Base-by-base conservation (phyloP, 2,329 filamentous ascomycete species). In the Aspergillus eucalypticola region DNA sequence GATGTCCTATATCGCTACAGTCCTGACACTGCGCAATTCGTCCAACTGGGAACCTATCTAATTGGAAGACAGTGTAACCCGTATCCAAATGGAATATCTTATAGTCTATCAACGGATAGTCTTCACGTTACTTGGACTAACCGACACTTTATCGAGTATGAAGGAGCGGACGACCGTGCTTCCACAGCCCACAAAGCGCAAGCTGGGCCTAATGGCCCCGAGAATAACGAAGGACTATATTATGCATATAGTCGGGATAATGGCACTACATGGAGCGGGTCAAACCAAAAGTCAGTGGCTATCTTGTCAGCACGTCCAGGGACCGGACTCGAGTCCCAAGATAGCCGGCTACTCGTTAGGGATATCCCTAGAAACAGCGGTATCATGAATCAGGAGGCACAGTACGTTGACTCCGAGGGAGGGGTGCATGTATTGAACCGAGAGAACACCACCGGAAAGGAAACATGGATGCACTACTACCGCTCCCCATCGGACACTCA, bases 311-410 rank as follows among this genome's bases (percentile, higher is more conserved):
- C 46, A 19, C 23, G 15, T 17, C 23, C 15, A n/a, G 51, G 17
- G 5, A 27, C 7, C 8, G 35, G 39, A 17, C 25, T 55, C 2
- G 11, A 55, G 19, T 55, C 53, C 25, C 53, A 46, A 17, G 53
- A 55, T 44, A 10, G 17, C 7, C 39, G 17, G 15, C 39, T 55
- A 15, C 53, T 25, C 13, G 53, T 44, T 0, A 35, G n/a, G n/a
- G 17, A 46, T 23, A 44, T 55, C 39, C 53, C 53, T 13, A 25
- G 25, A 11, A 39, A 44, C 10, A 55, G 41, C 21, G 53, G 53
- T 6, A 55, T 46, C n/a, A 55, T 55, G 53, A 55, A 55, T 10
- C 53, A 55, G 39, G 53, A 55, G 27, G 41, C 32, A 29, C 53
- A 55, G 53, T 38, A 35, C 8, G 39, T 55, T 8, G 53, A 55